Conservation (phyloP, 441 rosid genomes). For the Monsonia emarginata region DNA sequence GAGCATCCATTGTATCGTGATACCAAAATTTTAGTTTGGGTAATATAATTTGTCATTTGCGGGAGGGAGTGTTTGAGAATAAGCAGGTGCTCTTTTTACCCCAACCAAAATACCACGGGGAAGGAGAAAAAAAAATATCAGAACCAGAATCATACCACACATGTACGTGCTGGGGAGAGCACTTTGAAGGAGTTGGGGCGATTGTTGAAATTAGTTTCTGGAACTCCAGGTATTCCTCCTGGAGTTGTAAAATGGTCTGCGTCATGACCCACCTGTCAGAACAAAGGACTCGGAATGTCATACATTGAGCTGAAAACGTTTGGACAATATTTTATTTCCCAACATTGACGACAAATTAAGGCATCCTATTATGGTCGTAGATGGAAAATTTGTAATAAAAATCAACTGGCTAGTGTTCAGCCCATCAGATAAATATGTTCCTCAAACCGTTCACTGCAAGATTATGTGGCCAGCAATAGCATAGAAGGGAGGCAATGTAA, state of each 20-base stretch:
- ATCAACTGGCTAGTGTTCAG: not conserved
- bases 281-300: constrained; percentile 6
- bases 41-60: not conserved
- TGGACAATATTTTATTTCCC: not conserved
- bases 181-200: constrained; percentile 75
- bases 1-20: not conserved
- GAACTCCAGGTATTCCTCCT: constrained; percentile 68
- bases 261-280: constrained; percentile 55
- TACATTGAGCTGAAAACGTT: not conserved
- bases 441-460: not conserved
- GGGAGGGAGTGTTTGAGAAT: not conserved
- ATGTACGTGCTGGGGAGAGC: constrained; percentile 56
- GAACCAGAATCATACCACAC: constrained; percentile 37
- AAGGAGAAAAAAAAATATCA: not conserved
- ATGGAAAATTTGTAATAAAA: not conserved
- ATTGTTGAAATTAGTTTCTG: constrained; percentile 72
- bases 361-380: not conserved
- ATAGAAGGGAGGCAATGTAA: not conserved
- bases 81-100: not conserved
- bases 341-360: not conserved
- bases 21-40: not conserved
- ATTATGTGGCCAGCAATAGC: not conserved
- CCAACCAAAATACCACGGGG: not conserved
- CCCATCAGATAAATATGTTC: not conserved
- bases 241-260: constrained; percentile 65